Base-by-base conservation (phyloP, 1,284 basidiomycete genomes). In the Paramarasmius palmivorus region DNA sequence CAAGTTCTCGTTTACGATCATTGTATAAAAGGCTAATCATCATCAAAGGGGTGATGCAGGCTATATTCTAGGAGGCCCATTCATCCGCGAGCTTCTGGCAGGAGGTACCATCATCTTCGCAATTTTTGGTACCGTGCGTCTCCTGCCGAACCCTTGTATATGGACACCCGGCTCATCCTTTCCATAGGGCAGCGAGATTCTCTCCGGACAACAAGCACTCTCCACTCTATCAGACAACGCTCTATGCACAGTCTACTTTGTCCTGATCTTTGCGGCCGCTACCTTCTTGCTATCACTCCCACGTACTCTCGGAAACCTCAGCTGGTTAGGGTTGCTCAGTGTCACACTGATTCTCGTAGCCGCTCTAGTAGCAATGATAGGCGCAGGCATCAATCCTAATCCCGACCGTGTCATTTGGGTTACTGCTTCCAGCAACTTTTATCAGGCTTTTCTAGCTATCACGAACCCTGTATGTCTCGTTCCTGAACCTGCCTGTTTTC, bases 21-120 rank as follows among this genome's bases (percentile, higher is more conserved):
- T 14, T 0, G 20, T 22, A 26, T 20, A 38, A 41, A 22, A 10
- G 38, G n/a, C 38, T 19, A 10, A 46, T 41, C 19, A 12, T 35
- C n/a, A 15, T 42, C 35, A 4, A 39, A 63, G 65, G 79, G 79
- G 80, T 36, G 81, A 83, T 58, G 79, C 81, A 15, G 81, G 81
- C 1, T 74, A 73, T 48, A 73, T 83, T 50, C 58, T 83, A 3
- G 79, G 78, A 52, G 81, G 80, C 15, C 75, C 73, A 9, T 54
- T 79, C 37, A 73, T 72, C n/a, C 65, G 80, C 48, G 80, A 81
- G 54, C 59, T 82, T 3, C 64, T 82, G 22, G 70, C 72, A 1
- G 29, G 61, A 4, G 81, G 80, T 9, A 81, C 80, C 3, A 65
- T 83, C n/a, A 70, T 79, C 23, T 83, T 82, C 57, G 76, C 78